Evolutionary conservation across 306 rosid genomes (phyloP).

Genomic region (Gynostemma pentaphyllum): DNA sequence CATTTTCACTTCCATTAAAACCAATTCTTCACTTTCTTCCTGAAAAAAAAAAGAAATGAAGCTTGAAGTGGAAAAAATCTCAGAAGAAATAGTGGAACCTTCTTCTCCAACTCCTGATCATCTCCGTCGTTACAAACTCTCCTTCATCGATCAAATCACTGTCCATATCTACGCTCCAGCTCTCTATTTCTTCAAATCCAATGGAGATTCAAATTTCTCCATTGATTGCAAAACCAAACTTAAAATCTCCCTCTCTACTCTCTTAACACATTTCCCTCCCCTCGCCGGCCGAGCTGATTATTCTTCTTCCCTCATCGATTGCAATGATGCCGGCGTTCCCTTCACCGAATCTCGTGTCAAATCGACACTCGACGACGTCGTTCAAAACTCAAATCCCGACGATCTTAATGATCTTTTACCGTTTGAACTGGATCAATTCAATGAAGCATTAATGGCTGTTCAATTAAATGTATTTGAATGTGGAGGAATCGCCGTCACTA

Average conservation of each 20-base stretch:
- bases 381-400: slow-evolving; percentile 21
- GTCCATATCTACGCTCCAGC: slow-evolving; percentile 4
- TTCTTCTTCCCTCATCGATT: neutral
- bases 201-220: neutral
- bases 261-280: neutral
- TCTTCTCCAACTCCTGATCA: slow-evolving; percentile 7
- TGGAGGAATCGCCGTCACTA: slow-evolving; percentile 43
- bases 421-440: slow-evolving; percentile 23
- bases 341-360: slow-evolving; percentile 16
- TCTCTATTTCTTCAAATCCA: neutral
- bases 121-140: neutral
- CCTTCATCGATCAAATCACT: slow-evolving; percentile 7
- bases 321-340: neutral
- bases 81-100: slow-evolving; percentile 12
- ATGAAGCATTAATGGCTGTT: slow-evolving; percentile 28
- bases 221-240: neutral
- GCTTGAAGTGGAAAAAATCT: slow-evolving; percentile 3
- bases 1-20: neutral
- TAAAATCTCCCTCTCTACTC: neutral
- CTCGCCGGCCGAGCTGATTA: slow-evolving; percentile 7
- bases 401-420: slow-evolving; percentile 38
- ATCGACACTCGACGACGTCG: slow-evolving; percentile 20
- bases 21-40: neutral
- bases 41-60: neutral
- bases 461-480: slow-evolving; percentile 41